A percentile compares a stretch with the other conserved stretches of the same genome.
Evolutionary conservation across 495 filamentous ascomycete genomes (phyloP).

Genomic region (Ramalina peruviana): DNA sequence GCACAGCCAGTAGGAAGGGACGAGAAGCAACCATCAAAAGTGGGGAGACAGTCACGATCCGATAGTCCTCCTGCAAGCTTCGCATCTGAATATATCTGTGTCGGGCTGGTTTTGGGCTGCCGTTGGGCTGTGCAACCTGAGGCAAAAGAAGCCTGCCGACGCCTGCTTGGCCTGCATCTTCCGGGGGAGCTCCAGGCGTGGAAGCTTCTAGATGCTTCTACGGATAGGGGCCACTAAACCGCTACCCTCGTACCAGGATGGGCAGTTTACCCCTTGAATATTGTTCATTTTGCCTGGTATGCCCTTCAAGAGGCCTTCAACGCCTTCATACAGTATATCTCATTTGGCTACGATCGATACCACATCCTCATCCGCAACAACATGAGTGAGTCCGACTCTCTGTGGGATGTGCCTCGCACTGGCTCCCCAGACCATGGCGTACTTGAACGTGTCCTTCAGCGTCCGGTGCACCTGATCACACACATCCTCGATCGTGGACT

Average conservation of each 20-base stretch:
- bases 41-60: not conserved
- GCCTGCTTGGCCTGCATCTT: not conserved
- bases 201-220: slow-evolving; percentile 17
- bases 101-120: too few relatives aligned
- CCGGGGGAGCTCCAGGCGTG: not conserved
- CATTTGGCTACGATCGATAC: slow-evolving; percentile 87
- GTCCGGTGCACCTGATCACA: slow-evolving; percentile 92
- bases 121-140: too few relatives aligned
- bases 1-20: not conserved
- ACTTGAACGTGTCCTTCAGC: slow-evolving; percentile 97
- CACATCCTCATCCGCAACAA: slow-evolving; percentile 90
- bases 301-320: not conserved
- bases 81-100: too few relatives aligned
- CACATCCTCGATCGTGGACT: slow-evolving; percentile 88
- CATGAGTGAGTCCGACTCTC: slow-evolving; percentile 75
- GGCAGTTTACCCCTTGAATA: not conserved
- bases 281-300: not conserved
- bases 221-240: not conserved
- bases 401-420: slow-evolving; percentile 92
- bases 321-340: not conserved
- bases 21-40: not conserved
- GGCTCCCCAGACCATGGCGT: slow-evolving; percentile 93
- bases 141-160: not conserved
- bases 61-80: too few relatives aligned
- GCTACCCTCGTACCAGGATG: too few relatives aligned